Base-by-base conservation (phyloP, 2,329 filamentous ascomycete species). In the Diaporthe citrichinensis region DNA sequence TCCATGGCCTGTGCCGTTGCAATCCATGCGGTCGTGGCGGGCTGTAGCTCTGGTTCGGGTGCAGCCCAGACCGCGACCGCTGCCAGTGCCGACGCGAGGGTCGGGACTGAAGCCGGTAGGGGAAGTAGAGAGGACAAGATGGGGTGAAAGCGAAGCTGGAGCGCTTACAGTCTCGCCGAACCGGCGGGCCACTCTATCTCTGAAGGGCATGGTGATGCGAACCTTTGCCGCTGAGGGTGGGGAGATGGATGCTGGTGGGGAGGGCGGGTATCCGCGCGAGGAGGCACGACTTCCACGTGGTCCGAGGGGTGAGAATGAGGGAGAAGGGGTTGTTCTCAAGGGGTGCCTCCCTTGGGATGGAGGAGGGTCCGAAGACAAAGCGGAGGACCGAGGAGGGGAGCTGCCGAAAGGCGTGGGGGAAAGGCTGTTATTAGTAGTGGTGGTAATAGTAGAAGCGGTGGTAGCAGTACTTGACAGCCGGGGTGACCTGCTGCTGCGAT, bases 91-190 rank as follows among this genome's bases (percentile, higher is more conserved):
- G 51, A 69, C 31, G 34, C 59, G 69, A 62, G 62, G 57, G 28
- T 68, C 58, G 58, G 71, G 55, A 31, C 25, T 59, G 61, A 34
- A 58, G 34, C 31, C 20, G 55, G n/a, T 25, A 67, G 76, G 65
- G 65, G 74, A 59, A 75, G 41, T 58, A 71, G 73, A 59, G 71
- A 74, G 74, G 77, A 75, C 31, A 71, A 77, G 74, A 77, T 44
- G 77, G 77, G 74, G 74, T 73, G 76, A 76, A 81, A 75, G 61
- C 58, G 75, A 78, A 69, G 77, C 76, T 62, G 76, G 76, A 46
- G 61, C 58, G 78, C 85, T 80, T 84, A 87, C 85, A 78, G 86
- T 84, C 78, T 88, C 86, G 80, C 86, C 86, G 76, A 88, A 86
- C 69, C 86, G 86, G 80, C 86, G 86, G 71, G 86, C 86, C 82